phyloP scores from a whole-genome alignment of 306 rosid species.

The Sphenostylis stenocarpa region DNA sequence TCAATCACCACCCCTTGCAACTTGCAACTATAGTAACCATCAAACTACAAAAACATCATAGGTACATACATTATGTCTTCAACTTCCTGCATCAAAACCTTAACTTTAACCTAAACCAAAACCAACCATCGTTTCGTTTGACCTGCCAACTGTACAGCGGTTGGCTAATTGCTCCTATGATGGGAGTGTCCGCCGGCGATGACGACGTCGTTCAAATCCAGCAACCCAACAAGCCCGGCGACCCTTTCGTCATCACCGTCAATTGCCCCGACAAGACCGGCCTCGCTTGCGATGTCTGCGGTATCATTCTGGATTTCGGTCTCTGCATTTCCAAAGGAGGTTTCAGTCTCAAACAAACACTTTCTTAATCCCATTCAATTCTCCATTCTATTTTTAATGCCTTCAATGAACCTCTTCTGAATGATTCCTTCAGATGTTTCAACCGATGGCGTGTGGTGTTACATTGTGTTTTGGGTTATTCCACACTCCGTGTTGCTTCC shows the following conservation, averaged over 20 bases:
- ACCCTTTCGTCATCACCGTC: conserved; percentile 59
- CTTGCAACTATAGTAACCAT: background rate
- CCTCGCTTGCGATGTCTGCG: conserved; percentile 72
- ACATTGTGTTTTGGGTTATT: conserved; percentile 67
- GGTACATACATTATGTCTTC: background rate
- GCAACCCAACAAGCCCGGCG: conserved; percentile 41
- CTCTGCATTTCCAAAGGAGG: conserved; percentile 74
- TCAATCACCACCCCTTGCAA: background rate
- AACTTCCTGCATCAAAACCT: background rate
- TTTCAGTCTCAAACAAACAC: background rate
- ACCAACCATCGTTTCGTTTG: background rate
- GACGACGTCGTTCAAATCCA: conserved; percentile 69
- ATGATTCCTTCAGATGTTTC: conserved; percentile 47
- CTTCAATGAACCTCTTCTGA: background rate
- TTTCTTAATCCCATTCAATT: background rate
- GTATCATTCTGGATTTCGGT: conserved; percentile 69
- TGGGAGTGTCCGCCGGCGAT: conserved; percentile 46
- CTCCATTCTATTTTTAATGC: background rate
- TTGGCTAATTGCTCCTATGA: conserved; percentile 9
- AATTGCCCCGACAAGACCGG: conserved; percentile 82
- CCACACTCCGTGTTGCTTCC: conserved; percentile 45
- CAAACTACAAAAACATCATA: background rate
- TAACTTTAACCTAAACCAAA: background rate
- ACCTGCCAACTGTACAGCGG: background rate
- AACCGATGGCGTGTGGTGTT: conserved; percentile 86